These are phyloP conservation scores for Ustilago xerochloae DNA, from an alignment of 1,284 basidiomycete species.

Conservation along the genomic window DNA sequence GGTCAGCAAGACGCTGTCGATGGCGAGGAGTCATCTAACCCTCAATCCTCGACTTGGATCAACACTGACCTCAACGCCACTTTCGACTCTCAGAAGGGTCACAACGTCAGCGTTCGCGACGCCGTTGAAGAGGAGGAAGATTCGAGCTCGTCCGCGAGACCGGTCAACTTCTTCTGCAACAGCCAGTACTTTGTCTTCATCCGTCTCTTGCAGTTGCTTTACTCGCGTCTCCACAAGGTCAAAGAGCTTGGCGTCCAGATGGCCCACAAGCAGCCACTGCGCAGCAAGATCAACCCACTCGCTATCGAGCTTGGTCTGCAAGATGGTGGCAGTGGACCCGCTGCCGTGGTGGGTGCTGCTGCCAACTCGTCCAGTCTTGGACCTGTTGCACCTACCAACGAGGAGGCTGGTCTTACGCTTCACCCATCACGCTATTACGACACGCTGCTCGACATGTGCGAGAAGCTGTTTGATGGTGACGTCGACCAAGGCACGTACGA, in stretches of 20 bases:
- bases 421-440: slow-evolving; percentile 77
- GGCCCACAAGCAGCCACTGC: slow-evolving; percentile 51
- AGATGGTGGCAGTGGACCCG: slow-evolving; percentile 71
- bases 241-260: slow-evolving; percentile 75
- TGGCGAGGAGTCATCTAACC: slow-evolving; percentile 17
- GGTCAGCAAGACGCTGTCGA: slow-evolving; percentile 15
- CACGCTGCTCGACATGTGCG: slow-evolving; percentile 89
- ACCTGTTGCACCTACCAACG: slow-evolving; percentile 49
- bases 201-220: slow-evolving; percentile 82
- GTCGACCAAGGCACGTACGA: slow-evolving; percentile 90
- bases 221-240: slow-evolving; percentile 83
- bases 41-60: slow-evolving; percentile 70
- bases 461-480: slow-evolving; percentile 91
- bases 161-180: slow-evolving; percentile 84
- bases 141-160: slow-evolving; percentile 37
- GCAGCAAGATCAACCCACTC: slow-evolving; percentile 72
- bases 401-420: slow-evolving; percentile 59
- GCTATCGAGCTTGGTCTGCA: slow-evolving; percentile 76
- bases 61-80: slow-evolving; percentile 68
- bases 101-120: slow-evolving; percentile 36
- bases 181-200: slow-evolving; percentile 91
- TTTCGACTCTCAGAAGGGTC: slow-evolving; percentile 54
- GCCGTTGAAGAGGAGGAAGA: slow-evolving; percentile 34
- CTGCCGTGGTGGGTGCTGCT: slow-evolving; percentile 60
- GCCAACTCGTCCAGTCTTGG: slow-evolving; percentile 41